Evolutionary conservation across 2,329 filamentous ascomycete species (phyloP).

Genomic region (Aspergillaceae sp.): DNA sequence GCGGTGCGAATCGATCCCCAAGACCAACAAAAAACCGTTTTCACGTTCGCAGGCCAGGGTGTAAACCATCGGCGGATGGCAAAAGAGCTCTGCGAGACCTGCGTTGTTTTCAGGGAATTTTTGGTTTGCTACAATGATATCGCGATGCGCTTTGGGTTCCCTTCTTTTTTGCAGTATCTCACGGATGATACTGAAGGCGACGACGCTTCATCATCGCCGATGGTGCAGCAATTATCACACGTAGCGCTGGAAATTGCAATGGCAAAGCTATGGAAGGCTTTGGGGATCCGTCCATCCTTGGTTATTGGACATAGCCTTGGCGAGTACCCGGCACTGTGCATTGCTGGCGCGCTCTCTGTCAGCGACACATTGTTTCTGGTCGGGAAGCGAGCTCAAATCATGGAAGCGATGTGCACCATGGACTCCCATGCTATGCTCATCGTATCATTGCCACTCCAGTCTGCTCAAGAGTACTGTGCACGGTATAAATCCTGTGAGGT

Average conservation of each 20-base stretch:
- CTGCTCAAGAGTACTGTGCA: background rate
- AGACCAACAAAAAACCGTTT: conserved; percentile 4
- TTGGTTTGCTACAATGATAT: background rate
- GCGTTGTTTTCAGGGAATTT: background rate
- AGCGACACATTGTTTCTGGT: conserved; percentile 20
- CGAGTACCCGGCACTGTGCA: conserved; percentile 22
- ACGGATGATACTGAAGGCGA: too few relatives aligned
- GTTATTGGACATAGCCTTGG: conserved; percentile 26
- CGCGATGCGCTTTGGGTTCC: background rate
- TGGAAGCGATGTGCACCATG: conserved; percentile 10
- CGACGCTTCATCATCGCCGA: background rate
- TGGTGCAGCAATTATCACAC: background rate
- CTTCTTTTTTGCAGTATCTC: background rate
- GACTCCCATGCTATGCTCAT: conserved; percentile 11
- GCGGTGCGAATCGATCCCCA: too few relatives aligned
- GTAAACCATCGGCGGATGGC: conserved; percentile 29
- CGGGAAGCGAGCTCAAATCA: conserved; percentile 15
- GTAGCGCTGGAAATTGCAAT: conserved; percentile 8
- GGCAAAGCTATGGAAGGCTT: conserved; percentile 9
- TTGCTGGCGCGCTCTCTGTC: conserved; percentile 16
- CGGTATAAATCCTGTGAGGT: background rate
- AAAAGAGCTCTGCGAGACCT: background rate
- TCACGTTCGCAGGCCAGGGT: conserved; percentile 33
- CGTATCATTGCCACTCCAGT: background rate
- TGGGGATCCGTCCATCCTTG: conserved; percentile 11